Evolutionary conservation across 768 basidiomycete species (phyloP).

Genomic region (Termitomyces heimii): DNA sequence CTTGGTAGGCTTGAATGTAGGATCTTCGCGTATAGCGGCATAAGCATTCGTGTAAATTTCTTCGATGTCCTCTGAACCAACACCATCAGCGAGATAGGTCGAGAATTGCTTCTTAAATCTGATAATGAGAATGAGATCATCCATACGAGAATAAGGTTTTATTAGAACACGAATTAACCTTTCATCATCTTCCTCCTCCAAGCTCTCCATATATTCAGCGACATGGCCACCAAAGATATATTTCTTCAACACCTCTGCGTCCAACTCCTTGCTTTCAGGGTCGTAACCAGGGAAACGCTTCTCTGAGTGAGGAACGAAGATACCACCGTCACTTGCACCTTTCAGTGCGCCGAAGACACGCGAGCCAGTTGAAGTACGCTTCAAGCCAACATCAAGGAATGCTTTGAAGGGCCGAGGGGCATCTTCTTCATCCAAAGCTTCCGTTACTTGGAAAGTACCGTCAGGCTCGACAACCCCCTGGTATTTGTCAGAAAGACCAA

Average conservation of each 20-base stretch:
- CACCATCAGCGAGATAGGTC: constrained; percentile 89
- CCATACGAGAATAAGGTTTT: not conserved
- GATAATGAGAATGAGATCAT: not conserved
- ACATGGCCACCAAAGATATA: constrained; percentile 98
- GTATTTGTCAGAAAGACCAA: constrained; percentile 97
- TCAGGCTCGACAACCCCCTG: constrained; percentile 90
- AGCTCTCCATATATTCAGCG: constrained; percentile 98
- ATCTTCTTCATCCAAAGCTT: constrained; percentile 84
- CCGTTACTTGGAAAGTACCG: constrained; percentile 78
- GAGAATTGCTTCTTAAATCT: constrained; percentile 99
- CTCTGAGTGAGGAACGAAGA: constrained; percentile 96
- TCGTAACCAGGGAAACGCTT: constrained; percentile 99
- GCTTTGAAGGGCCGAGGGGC: constrained; percentile 98
- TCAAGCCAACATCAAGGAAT: constrained; percentile 98
- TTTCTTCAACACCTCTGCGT: constrained; percentile 92
- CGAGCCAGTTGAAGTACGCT: constrained; percentile 94
- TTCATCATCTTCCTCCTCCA: constrained; percentile 99
- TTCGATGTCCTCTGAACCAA: constrained; percentile 96
- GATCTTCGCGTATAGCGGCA: constrained; percentile 94
- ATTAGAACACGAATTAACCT: constrained; percentile 38
- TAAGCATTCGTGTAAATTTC: constrained; percentile 93
- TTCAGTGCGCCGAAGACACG: constrained; percentile 99
- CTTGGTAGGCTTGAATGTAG: constrained; percentile 82
- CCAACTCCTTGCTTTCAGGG: constrained; percentile 85
- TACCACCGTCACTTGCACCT: constrained; percentile 95